These are phyloP conservation scores for Kalmusia sp. DNA, from an alignment of 2,329 filamentous ascomycete species.

Conservation along the genomic window DNA sequence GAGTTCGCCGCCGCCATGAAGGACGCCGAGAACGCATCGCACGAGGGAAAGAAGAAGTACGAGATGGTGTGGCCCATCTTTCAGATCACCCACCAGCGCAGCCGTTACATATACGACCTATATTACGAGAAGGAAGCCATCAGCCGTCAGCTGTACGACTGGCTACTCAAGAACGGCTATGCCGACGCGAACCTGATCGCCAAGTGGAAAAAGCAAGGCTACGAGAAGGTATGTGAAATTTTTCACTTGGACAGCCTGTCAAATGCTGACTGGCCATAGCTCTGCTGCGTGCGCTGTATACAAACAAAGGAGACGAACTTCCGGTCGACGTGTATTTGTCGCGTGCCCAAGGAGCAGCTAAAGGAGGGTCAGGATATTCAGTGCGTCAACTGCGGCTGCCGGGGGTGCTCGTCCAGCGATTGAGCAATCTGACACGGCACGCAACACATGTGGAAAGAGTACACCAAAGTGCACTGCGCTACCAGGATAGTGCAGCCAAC, in stretches of 20 bases:
- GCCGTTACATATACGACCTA: constrained; percentile 93
- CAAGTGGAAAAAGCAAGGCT: constrained; percentile 99
- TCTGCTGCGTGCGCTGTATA: constrained; percentile 94
- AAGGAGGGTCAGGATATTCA: constrained; percentile 91
- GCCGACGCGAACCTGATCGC: constrained; percentile 95
- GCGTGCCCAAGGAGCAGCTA: constrained; percentile 86
- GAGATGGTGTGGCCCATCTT: constrained; percentile 97
- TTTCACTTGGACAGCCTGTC: background rate
- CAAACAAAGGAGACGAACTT: constrained; percentile 99
- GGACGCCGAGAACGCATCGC: constrained; percentile 88
- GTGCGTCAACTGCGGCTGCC: constrained; percentile 93
- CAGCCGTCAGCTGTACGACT: constrained; percentile 90
- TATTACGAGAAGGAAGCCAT: constrained; percentile 99
- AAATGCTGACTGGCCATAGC: constrained; percentile 53
- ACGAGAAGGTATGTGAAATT: constrained; percentile 78
- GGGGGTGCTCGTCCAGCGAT: constrained; percentile 87
- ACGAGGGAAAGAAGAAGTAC: constrained; percentile 81
- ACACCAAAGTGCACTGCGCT: background rate
- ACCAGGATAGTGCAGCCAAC: background rate
- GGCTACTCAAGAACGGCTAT: constrained; percentile 94
- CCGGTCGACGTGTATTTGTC: constrained; percentile 95
- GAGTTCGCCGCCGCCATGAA: constrained; percentile 93
- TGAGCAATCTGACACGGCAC: constrained; percentile 46
- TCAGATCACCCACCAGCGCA: constrained; percentile 92
- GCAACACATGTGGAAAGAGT: background rate